Evolutionary conservation across 441 rosid species (phyloP).

Genomic region (Heliophila coronopifolia): DNA sequence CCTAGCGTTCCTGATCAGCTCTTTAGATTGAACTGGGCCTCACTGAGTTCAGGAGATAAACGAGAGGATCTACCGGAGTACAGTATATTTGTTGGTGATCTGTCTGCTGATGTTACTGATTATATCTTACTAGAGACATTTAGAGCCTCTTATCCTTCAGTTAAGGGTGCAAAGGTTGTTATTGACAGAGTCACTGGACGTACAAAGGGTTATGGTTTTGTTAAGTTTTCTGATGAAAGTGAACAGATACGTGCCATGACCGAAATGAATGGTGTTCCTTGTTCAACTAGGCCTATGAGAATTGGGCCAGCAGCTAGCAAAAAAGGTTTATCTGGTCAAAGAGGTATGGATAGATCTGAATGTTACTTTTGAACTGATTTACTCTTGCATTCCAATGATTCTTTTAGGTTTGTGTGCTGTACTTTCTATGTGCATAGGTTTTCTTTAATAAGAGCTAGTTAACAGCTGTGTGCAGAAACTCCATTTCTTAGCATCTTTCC

Average conservation of each 20-base stretch:
- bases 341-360: constrained; percentile 38
- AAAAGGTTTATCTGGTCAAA: constrained; percentile 46
- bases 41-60: constrained; percentile 74
- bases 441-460: neutral
- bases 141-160: constrained; percentile 50
- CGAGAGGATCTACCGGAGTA: constrained; percentile 76
- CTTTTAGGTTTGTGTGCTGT: neutral
- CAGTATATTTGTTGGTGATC: constrained; percentile 86
- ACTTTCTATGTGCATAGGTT: neutral
- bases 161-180: constrained; percentile 88
- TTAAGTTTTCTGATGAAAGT: constrained; percentile 70
- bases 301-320: constrained; percentile 81
- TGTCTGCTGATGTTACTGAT: constrained; percentile 87
- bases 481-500: constrained; percentile 19
- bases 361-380: neutral
- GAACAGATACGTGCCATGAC: constrained; percentile 81
- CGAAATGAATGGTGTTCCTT: constrained; percentile 82
- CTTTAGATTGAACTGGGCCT: constrained; percentile 88
- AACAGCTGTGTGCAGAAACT: neutral
- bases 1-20: constrained; percentile 57
- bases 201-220: constrained; percentile 92
- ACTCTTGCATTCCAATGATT: constrained; percentile 13
- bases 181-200: constrained; percentile 81
- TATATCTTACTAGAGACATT: constrained; percentile 69
- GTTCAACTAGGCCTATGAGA: constrained; percentile 85